Evolutionary conservation across 2,329 filamentous ascomycete genomes (phyloP).

Genomic region (Beauveria caledonica): DNA sequence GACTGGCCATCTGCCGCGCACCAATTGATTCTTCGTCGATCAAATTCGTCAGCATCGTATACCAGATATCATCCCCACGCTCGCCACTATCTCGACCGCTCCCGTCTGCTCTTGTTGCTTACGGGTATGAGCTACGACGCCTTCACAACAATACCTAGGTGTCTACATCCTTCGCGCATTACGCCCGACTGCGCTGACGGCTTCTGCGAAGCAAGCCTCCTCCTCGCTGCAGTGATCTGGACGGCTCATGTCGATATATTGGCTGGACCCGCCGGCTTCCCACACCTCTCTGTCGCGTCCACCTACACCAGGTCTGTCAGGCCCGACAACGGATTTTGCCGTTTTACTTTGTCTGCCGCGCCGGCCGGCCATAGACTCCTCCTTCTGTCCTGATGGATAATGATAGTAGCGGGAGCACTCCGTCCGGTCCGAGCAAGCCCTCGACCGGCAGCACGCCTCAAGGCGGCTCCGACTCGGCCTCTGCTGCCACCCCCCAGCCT

Average conservation of each 20-base stretch:
- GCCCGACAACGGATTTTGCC: neutral
- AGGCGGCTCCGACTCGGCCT: slow-evolving; percentile 7
- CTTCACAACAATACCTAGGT: neutral
- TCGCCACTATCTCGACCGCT: neutral
- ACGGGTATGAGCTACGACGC: neutral
- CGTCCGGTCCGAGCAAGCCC: slow-evolving; percentile 21
- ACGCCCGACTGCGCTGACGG: neutral
- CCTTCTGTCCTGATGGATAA: slow-evolving; percentile 22
- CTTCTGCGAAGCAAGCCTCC: neutral
- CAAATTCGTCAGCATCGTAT: neutral
- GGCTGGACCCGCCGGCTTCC: too few relatives aligned
- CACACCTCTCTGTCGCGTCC: neutral
- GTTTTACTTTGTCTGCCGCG: neutral
- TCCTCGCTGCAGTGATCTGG: too few relatives aligned
- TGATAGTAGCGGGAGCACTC: slow-evolving; percentile 22
- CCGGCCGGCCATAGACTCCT: neutral
- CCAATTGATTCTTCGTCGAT: neutral
- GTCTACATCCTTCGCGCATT: neutral
- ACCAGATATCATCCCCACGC: neutral
- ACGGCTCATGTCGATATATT: neutral
- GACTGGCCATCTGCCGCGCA: neutral
- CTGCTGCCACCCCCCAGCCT: slow-evolving; percentile 11
- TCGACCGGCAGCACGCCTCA: slow-evolving; percentile 29
- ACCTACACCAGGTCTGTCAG: neutral
- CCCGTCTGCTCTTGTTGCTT: neutral